Percentiles rank a stretch among this genome's conserved stretches.
These are phyloP conservation scores for Haplosporangium gracile DNA, from an alignment of 192 early-diverging fungal species.

Conservation along the genomic window DNA sequence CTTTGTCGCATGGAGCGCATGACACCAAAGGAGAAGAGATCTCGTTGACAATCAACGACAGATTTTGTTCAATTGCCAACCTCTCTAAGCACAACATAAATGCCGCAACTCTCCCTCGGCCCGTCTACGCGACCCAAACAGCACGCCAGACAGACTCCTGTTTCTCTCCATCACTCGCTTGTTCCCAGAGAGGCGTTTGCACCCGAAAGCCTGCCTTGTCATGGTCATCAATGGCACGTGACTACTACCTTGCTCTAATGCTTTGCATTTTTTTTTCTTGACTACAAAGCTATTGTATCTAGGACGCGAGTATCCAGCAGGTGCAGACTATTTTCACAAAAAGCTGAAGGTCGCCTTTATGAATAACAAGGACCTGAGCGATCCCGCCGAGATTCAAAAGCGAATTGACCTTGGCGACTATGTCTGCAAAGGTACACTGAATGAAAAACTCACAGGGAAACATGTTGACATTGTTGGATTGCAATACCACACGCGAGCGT, in stretches of 20 bases:
- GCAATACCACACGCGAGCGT: neutral
- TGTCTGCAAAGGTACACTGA: conserved; percentile 46
- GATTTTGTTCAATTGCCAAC: neutral
- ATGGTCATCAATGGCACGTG: neutral
- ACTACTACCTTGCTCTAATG: neutral
- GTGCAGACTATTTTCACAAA: conserved; percentile 44
- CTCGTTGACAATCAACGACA: neutral
- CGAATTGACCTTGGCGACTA: conserved; percentile 52
- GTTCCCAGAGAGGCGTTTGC: too few relatives aligned
- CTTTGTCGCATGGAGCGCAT: neutral
- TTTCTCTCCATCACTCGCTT: too few relatives aligned
- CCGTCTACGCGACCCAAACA: too few relatives aligned
- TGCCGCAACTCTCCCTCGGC: too few relatives aligned
- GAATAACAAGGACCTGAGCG: conserved; percentile 47
- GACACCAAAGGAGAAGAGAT: neutral
- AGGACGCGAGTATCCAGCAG: conserved; percentile 50
- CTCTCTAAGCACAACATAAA: too few relatives aligned
- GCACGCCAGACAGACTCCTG: too few relatives aligned
- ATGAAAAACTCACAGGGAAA: neutral
- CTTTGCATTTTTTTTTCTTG: neutral
- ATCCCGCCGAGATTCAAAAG: conserved; percentile 49
- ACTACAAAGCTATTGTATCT: conserved; percentile 35
- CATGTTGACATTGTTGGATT: neutral
- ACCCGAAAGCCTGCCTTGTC: too few relatives aligned
- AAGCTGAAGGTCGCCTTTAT: conserved; percentile 45